Percentiles rank a stretch among this genome's conserved stretches.
phyloP scores from a whole-genome alignment of 2,329 filamentous ascomycete species.

The Diaporthe vexans region DNA sequence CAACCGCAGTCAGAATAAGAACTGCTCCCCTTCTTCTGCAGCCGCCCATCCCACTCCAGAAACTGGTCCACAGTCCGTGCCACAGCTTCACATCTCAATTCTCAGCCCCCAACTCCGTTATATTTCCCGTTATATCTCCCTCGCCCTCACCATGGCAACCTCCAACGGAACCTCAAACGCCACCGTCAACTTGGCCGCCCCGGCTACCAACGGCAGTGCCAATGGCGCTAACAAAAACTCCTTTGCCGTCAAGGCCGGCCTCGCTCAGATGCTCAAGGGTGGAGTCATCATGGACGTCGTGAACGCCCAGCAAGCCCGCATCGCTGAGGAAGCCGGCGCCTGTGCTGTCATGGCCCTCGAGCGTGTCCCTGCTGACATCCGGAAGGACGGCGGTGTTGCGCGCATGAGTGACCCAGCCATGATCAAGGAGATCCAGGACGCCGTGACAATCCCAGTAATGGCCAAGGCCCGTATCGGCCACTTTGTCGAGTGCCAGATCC shows the following conservation, averaged over 20 bases:
- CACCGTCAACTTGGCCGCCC: slow-evolving; percentile 39
- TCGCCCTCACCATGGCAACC: slow-evolving; percentile 43
- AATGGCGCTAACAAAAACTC: slow-evolving; percentile 59
- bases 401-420: slow-evolving; percentile 96
- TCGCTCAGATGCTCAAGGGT: slow-evolving; percentile 98
- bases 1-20: slow-evolving; percentile 2
- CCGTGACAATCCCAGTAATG: slow-evolving; percentile 99
- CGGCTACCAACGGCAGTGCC: slow-evolving; percentile 43
- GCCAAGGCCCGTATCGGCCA: slow-evolving; percentile 98
- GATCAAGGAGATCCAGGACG: slow-evolving; percentile 95
- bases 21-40: background rate
- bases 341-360: slow-evolving; percentile 98
- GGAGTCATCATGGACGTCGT: slow-evolving; percentile 99
- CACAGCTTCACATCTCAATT: background rate
- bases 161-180: slow-evolving; percentile 44
- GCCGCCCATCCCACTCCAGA: background rate
- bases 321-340: slow-evolving; percentile 96
- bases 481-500: slow-evolving; percentile 98
- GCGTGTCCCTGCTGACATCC: slow-evolving; percentile 96
- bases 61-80: background rate
- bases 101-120: background rate
- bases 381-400: slow-evolving; percentile 90
- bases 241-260: slow-evolving; percentile 93
- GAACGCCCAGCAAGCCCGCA: slow-evolving; percentile 92
- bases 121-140: background rate